Conservation (phyloP, 192 early-diverging fungal genomes). For the Gigaspora rosea region DNA sequence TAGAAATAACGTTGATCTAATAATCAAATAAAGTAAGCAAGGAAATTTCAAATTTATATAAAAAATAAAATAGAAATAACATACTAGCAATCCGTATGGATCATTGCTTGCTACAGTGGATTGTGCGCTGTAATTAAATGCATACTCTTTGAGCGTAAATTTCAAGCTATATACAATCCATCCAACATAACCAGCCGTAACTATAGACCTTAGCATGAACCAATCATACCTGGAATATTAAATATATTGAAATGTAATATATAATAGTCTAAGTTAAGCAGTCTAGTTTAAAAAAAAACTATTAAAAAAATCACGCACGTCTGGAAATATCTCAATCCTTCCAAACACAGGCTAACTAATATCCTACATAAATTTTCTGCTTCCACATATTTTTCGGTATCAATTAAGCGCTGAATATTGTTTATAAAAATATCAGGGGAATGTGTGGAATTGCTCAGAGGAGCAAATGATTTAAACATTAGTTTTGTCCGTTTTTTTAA, state of each 20-base stretch:
- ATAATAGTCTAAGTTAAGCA: neutral
- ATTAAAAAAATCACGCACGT: slow-evolving; percentile 45
- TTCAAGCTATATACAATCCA: slow-evolving; percentile 87
- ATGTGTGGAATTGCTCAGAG: slow-evolving; percentile 57
- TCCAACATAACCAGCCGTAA: slow-evolving; percentile 84
- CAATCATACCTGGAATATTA: slow-evolving; percentile 76
- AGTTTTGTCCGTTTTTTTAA: slow-evolving; percentile 75
- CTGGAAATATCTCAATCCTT: slow-evolving; percentile 93
- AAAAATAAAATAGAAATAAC: no score
- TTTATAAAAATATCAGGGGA: slow-evolving; percentile 53
- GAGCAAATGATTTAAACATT: slow-evolving; percentile 76
- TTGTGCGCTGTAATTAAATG: slow-evolving; percentile 29
- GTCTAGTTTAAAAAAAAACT: neutral
- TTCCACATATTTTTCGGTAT: slow-evolving; percentile 56
- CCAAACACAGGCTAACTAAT: slow-evolving; percentile 67
- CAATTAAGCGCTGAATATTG: slow-evolving; percentile 65
- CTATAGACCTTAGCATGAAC: slow-evolving; percentile 83
- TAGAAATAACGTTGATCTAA: slow-evolving; percentile 45
- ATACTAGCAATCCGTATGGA: no score
- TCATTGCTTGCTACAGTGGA: neutral
- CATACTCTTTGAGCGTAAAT: slow-evolving; percentile 75
- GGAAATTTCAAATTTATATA: neutral
- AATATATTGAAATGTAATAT: neutral
- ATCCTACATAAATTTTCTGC: slow-evolving; percentile 68
- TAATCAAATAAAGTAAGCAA: neutral